Evolutionary conservation across 805 yeast genomes (phyloP).

Genomic region (Wickerhamomyces silvicola): DNA sequence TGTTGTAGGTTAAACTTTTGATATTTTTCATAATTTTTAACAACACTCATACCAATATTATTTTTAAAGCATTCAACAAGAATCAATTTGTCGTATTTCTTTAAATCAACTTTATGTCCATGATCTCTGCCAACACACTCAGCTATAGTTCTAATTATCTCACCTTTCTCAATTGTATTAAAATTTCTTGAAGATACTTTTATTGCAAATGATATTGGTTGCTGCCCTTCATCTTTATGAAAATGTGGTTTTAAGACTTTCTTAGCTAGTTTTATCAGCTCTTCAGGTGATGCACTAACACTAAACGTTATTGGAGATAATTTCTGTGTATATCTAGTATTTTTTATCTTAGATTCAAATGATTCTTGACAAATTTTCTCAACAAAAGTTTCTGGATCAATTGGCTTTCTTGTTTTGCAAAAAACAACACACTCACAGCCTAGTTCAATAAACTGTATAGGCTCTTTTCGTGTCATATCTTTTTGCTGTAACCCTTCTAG

Average conservation of each 20-base stretch:
- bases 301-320: slow-evolving; percentile 76
- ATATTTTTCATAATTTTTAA: slow-evolving; percentile 52
- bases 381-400: slow-evolving; percentile 72
- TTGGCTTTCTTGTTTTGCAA: slow-evolving; percentile 71
- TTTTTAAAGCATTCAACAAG: slow-evolving; percentile 85
- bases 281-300: slow-evolving; percentile 64
- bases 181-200: slow-evolving; percentile 76
- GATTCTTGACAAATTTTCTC: slow-evolving; percentile 57
- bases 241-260: slow-evolving; percentile 64
- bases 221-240: slow-evolving; percentile 37
- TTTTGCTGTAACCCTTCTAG: slow-evolving; percentile 42
- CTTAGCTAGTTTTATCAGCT: slow-evolving; percentile 52
- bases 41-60: slow-evolving; percentile 83
- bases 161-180: slow-evolving; percentile 61
- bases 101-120: slow-evolving; percentile 75
- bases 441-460: slow-evolving; percentile 53
- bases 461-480: slow-evolving; percentile 35
- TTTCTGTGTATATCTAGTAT: slow-evolving; percentile 69
- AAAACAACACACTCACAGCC: slow-evolving; percentile 83
- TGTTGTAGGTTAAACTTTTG: slow-evolving; percentile 78
- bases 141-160: slow-evolving; percentile 69
- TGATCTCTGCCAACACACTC: slow-evolving; percentile 60
- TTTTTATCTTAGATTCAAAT: slow-evolving; percentile 41
- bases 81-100: slow-evolving; percentile 69
- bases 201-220: slow-evolving; percentile 59